phyloP scores from a whole-genome alignment of 2,329 filamentous ascomycete species.

The Cryphonectria parasitica region DNA sequence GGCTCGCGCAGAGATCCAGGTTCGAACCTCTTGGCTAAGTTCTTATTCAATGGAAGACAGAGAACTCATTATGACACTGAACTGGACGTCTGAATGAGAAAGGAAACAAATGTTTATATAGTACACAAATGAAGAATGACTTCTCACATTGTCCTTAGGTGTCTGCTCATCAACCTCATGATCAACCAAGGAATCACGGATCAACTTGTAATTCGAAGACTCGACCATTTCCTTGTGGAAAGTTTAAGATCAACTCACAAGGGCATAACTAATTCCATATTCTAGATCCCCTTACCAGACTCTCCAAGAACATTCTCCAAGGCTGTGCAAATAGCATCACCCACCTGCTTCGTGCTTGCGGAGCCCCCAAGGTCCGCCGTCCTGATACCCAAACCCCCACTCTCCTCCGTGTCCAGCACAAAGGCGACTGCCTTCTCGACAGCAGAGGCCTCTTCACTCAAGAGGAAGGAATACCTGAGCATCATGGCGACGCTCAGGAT shows the following conservation, averaged over 20 bases:
- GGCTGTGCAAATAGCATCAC: slow-evolving; percentile 28
- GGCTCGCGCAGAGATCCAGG: too few species aligned
- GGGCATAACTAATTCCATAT: too few species aligned
- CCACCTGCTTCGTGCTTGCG: slow-evolving; percentile 30
- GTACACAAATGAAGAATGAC: neutral
- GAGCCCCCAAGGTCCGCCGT: slow-evolving; percentile 33
- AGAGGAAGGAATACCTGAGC: slow-evolving; percentile 71
- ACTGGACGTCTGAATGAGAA: neutral
- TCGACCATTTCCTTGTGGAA: too few species aligned
- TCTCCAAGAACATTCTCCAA: neutral
- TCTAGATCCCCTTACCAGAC: neutral
- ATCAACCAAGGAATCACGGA: too few species aligned
- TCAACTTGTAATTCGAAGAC: too few species aligned
- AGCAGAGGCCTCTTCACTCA: slow-evolving; percentile 62
- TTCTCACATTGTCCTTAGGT: too few species aligned
- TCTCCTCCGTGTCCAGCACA: slow-evolving; percentile 59
- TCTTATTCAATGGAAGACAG: neutral
- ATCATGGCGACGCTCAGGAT: slow-evolving; percentile 75
- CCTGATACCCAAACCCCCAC: slow-evolving; percentile 52
- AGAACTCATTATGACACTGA: neutral
- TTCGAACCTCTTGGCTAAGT: too few species aligned
- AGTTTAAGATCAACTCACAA: too few species aligned
- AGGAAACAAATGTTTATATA: neutral
- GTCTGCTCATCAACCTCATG: too few species aligned
- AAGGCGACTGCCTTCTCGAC: slow-evolving; percentile 68